Conservation (phyloP, 2,329 filamentous ascomycete genomes). For the Camptophora hylomeconis region DNA sequence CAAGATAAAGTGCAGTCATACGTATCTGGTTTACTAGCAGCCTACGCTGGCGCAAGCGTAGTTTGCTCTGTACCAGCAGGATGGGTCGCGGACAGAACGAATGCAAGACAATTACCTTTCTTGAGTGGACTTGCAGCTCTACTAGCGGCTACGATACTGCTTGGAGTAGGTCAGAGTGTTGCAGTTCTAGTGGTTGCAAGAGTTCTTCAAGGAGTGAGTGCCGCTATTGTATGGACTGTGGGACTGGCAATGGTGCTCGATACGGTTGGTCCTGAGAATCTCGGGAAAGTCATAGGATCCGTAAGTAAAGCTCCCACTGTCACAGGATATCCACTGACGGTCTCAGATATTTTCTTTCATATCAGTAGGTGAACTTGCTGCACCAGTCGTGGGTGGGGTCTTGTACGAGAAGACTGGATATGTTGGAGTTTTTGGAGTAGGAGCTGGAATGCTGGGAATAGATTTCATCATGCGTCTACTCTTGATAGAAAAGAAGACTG, state of each 20-base stretch:
- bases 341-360: constrained; percentile 44
- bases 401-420: constrained; percentile 48
- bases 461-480: constrained; percentile 48
- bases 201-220: constrained; percentile 44
- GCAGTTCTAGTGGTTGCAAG: constrained; percentile 38
- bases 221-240: constrained; percentile 47
- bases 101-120: constrained; percentile 44
- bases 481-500: constrained; percentile 51
- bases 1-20: constrained; percentile 37
- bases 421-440: constrained; percentile 45
- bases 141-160: constrained; percentile 40
- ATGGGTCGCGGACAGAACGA: constrained; percentile 40
- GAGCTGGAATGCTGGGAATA: constrained; percentile 39
- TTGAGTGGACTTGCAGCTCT: constrained; percentile 41
- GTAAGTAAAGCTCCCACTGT: constrained; percentile 21
- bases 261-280: constrained; percentile 41
- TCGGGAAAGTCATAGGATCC: constrained; percentile 50
- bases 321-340: too few species aligned
- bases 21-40: constrained; percentile 40
- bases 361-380: constrained; percentile 41
- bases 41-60: constrained; percentile 41
- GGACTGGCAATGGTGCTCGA: constrained; percentile 47
- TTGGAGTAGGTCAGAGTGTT: constrained; percentile 39
- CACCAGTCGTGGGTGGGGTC: constrained; percentile 47
- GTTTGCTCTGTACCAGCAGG: constrained; percentile 40